These are phyloP conservation scores for Fusarium siculi DNA, from an alignment of 2,329 filamentous ascomycete genomes.

Conservation along the genomic window DNA sequence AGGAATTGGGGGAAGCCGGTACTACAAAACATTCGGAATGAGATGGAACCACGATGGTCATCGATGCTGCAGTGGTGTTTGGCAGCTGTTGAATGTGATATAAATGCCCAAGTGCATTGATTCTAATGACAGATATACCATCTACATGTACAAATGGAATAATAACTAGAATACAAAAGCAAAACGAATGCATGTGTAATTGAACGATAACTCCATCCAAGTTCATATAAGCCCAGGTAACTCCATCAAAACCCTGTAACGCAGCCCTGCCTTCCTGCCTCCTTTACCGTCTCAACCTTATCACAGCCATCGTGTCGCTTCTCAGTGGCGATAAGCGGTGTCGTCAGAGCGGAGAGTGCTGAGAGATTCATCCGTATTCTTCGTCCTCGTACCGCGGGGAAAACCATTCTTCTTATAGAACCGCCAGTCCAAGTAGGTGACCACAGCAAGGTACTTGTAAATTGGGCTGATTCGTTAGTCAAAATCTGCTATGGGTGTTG, in stretches of 20 bases:
- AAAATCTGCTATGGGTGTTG: accelerated
- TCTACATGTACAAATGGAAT: background rate
- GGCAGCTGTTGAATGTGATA: constrained; percentile 1
- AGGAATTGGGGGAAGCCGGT: constrained; percentile 22
- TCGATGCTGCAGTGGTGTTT: constrained; percentile 26
- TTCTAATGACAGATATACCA: background rate
- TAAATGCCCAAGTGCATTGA: background rate
- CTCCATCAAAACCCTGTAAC: background rate
- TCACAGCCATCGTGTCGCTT: background rate
- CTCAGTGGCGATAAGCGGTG: background rate
- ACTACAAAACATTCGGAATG: constrained; percentile 7
- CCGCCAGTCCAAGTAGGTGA: constrained; percentile 6
- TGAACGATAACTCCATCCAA: background rate
- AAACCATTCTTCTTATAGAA: constrained; percentile 9
- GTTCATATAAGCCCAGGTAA: background rate
- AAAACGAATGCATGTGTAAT: background rate
- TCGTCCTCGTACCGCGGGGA: background rate
- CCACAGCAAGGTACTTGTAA: background rate
- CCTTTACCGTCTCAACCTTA: too few relatives aligned
- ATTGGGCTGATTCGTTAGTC: background rate
- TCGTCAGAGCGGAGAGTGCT: background rate
- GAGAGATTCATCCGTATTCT: background rate
- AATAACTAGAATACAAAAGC: background rate
- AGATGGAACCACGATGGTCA: constrained; percentile 12
- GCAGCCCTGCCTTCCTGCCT: background rate